These are phyloP conservation scores for Monosporascus sp. DNA, from an alignment of 2,329 filamentous ascomycete species.

Conservation along the genomic window DNA sequence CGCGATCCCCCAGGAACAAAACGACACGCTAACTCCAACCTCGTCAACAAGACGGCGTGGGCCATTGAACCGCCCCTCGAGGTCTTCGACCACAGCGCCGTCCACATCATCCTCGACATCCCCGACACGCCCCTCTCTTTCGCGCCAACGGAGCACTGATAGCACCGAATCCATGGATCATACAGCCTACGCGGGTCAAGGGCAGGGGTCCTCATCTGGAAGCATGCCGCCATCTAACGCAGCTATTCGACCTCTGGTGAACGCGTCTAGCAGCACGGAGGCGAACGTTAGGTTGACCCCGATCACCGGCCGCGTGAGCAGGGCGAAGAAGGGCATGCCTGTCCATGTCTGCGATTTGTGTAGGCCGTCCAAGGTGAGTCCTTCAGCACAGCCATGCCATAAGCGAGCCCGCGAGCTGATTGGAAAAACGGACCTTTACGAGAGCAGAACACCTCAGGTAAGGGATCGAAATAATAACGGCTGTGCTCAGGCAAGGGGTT, in stretches of 20 bases:
- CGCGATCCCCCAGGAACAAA: constrained; percentile 33
- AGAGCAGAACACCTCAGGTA: constrained; percentile 59
- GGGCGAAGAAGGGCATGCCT: constrained; percentile 54
- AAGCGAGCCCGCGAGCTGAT: constrained; percentile 14
- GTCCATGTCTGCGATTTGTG: constrained; percentile 52
- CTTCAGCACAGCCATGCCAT: neutral
- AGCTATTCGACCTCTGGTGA: constrained; percentile 37
- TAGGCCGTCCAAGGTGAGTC: constrained; percentile 44
- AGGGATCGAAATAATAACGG: constrained; percentile 7
- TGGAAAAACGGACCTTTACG: constrained; percentile 48
- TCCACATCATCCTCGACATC: constrained; percentile 20
- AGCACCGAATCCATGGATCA: constrained; percentile 47
- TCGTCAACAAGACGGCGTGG: constrained; percentile 31
- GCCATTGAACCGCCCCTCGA: constrained; percentile 27
- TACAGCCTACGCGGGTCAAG: constrained; percentile 27
- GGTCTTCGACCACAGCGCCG: constrained; percentile 22
- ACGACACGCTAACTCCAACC: constrained; percentile 26
- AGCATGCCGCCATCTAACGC: constrained; percentile 23
- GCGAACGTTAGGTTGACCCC: constrained; percentile 48
- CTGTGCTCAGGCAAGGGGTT: constrained; percentile 3
- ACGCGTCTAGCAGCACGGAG: constrained; percentile 28
- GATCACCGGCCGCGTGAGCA: constrained; percentile 51
- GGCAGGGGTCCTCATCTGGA: constrained; percentile 31
- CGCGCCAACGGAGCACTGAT: constrained; percentile 38
- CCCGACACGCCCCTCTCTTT: constrained; percentile 23